A percentile compares a stretch with the other conserved stretches of the same genome.
These are phyloP conservation scores for Pichia manshurica DNA, from an alignment of 805 yeast genomes.

Conservation along the genomic window DNA sequence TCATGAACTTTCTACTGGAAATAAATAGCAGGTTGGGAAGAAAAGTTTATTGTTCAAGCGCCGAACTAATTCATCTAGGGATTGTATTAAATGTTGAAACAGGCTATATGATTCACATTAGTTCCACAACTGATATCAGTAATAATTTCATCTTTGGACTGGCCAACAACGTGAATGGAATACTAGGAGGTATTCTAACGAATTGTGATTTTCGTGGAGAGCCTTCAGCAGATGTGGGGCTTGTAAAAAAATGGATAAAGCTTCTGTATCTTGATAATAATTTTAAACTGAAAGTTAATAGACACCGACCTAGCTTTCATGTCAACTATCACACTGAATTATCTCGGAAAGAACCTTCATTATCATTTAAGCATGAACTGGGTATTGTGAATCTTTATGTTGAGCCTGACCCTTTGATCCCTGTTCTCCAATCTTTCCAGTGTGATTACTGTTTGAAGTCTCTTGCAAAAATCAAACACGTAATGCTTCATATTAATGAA, in stretches of 20 bases:
- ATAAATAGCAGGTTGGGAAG: constrained; percentile 8
- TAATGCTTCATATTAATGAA: constrained; percentile 2
- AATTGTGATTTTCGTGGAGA: constrained; percentile 4
- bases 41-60: constrained; percentile 6
- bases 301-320: not conserved
- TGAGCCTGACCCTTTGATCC: constrained; percentile 12
- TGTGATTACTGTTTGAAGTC: constrained; percentile 14
- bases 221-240: not conserved
- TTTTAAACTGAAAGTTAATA: not conserved
- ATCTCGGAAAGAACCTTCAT: not conserved
- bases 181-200: constrained; percentile 1
- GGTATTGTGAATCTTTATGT: not conserved
- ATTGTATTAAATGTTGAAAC: constrained; percentile 13
- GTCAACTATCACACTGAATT: not conserved
- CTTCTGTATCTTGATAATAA: constrained; percentile 7
- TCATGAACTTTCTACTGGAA: constrained; percentile 1
- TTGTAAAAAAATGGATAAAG: constrained; percentile 3
- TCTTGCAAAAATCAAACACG: not conserved
- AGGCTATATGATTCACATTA: constrained; percentile 13
- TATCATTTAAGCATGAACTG: not conserved
- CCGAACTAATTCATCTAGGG: constrained; percentile 6
- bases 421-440: constrained; percentile 6
- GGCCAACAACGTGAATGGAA: constrained; percentile 1
- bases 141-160: constrained; percentile 7
- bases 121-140: constrained; percentile 1